Conservation (phyloP, 345 rosid genomes). For the Nephelium lappaceum region DNA sequence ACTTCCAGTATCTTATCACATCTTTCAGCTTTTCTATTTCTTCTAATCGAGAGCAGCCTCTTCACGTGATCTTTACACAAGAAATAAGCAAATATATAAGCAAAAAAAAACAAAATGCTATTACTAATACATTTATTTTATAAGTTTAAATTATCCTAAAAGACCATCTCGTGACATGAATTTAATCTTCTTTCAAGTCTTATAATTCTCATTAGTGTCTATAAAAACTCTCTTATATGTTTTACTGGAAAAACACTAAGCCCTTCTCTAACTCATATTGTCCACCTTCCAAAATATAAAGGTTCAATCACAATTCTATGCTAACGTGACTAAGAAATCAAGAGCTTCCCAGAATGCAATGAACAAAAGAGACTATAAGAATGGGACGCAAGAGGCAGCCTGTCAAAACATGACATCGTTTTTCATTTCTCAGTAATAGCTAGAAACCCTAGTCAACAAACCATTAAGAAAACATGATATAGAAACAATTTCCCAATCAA, state of each 20-base stretch:
- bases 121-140: not conserved
- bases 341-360: not conserved
- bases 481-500: not conserved
- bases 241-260: not conserved
- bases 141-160: not conserved
- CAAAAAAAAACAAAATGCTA: not conserved
- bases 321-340: not conserved
- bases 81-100: not conserved
- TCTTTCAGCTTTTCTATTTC: constrained; percentile 5
- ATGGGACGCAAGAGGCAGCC: not conserved
- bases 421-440: not conserved
- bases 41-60: constrained; percentile 5
- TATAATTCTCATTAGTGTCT: not conserved
- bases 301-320: not conserved
- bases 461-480: not conserved
- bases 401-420: not conserved
- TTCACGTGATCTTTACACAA: constrained; percentile 10
- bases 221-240: not conserved
- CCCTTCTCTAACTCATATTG: not conserved
- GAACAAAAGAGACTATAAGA: not conserved
- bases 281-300: not conserved
- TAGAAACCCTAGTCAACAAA: not conserved
- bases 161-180: not conserved
- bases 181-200: not conserved
- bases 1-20: not conserved